Base-by-base conservation (phyloP, 192 early-diverging fungal species). In the Coemansia reversa region DNA sequence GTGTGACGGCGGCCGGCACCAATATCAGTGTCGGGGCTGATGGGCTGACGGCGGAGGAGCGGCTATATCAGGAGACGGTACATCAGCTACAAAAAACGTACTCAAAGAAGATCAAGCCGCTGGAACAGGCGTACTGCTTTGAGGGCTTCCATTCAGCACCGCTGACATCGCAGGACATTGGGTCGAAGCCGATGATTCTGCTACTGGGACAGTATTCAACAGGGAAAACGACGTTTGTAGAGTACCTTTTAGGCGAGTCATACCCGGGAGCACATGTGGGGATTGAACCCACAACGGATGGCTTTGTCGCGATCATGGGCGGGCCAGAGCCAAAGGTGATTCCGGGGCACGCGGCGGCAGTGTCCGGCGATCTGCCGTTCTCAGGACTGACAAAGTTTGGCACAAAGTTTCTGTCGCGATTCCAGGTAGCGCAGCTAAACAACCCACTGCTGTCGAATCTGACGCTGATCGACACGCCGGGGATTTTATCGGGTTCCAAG, bases 401-500 rank as follows among this genome's bases (percentile, higher is more conserved):
- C 8, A 86, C 87, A 60, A 78, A 86, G 32, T 96, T 92, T 55
- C 79, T 94, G 49, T 87, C 86, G 6, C 86, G 91, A 16, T 94
- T 94, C 78, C 90, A 94, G 65, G 91, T 95, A 16, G 91, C 93
- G 9, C 86, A 93, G 59, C 80, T 91, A 27, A 80, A 86, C 59
- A 89, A 90, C 3, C 87, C 92, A 27, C 65, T 91, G 20, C 78
- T 96, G 53, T 83, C 88, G 50, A 89, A 93, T 58, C 83, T 95
- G 85, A 91, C 90, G 29, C 74, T 95, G 18, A 89, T 96, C 55
- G 94, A 96, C 66, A 93, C 92, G n/a, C 94, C 94, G 0, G 94
- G 94, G 12, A 90, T 96, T 39, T 79, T 96, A 18, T 89, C 91
- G 9, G 92, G 93, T 19, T 89, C 91, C 65, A 92, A 93, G 75